These are phyloP conservation scores for Thermomucor indicae-seudaticae DNA, from an alignment of 371 early-diverging fungal species.

Conservation along the genomic window DNA sequence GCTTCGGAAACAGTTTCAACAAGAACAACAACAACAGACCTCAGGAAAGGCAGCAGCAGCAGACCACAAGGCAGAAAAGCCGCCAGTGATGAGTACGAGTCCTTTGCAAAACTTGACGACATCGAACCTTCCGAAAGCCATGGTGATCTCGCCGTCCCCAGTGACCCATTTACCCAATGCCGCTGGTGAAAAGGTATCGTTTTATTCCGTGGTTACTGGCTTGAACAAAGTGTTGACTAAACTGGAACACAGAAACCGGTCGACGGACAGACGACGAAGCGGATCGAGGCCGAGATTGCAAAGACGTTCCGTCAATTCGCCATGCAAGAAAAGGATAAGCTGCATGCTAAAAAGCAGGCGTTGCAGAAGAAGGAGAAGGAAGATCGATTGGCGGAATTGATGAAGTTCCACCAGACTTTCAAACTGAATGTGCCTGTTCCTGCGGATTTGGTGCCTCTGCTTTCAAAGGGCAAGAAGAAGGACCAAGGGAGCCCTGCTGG, in stretches of 20 bases:
- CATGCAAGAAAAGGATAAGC: conserved; percentile 71
- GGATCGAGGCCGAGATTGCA: conserved; percentile 57
- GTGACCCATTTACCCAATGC: conserved; percentile 26
- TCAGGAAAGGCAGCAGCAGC: conserved; percentile 20
- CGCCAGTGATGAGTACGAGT: conserved; percentile 11
- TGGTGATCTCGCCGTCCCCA: conserved; percentile 24
- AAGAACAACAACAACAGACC: conserved; percentile 3
- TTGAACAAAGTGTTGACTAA: no score
- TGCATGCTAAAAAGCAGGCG: conserved; percentile 75
- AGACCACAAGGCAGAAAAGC: conserved; percentile 7
- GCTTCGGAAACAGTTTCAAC: conserved; percentile 56
- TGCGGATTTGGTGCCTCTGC: conserved; percentile 67
- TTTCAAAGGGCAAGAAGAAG: conserved; percentile 28
- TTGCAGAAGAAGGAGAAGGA: conserved; percentile 71
- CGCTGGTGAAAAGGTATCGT: conserved; percentile 13
- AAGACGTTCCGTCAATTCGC: conserved; percentile 68
- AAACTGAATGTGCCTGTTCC: conserved; percentile 75
- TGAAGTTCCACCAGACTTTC: conserved; percentile 73
- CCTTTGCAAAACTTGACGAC: conserved; percentile 34
- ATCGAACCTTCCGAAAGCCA: conserved; percentile 23
- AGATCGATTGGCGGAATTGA: conserved; percentile 74
- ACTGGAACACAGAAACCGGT: conserved; percentile 20
- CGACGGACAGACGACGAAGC: conserved; percentile 26
- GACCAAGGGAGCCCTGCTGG: no score
- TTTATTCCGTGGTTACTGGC: background rate